phyloP scores from a whole-genome alignment of 164 flowering plant species.

The Vitis vinifera region DNA sequence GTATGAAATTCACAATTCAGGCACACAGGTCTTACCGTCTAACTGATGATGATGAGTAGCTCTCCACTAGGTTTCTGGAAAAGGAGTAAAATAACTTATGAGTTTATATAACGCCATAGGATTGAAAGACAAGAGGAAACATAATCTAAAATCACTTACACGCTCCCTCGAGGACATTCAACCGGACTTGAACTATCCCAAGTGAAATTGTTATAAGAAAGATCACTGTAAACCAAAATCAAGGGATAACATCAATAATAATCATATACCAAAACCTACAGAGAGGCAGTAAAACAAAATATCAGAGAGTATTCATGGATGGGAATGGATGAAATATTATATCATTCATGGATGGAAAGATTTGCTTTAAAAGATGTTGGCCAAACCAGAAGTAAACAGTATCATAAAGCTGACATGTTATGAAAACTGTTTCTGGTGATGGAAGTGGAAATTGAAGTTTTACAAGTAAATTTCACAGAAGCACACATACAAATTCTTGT shows the following conservation, averaged over 20 bases:
- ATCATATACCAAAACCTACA: background rate
- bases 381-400: background rate
- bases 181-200: conserved; percentile 42
- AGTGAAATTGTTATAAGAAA: conserved; percentile 74
- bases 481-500: conserved; percentile 56
- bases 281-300: too few relatives aligned
- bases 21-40: conserved; percentile 44
- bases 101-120: background rate
- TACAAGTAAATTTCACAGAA: background rate
- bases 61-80: conserved; percentile 70
- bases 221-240: conserved; percentile 46
- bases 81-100: conserved; percentile 5
- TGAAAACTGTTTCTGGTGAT: background rate
- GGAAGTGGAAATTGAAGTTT: background rate
- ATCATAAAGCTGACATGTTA: background rate
- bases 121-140: background rate
- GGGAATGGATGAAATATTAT: too few relatives aligned
- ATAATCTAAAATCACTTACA: conserved; percentile 46
- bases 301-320: too few relatives aligned
- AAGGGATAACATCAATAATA: background rate
- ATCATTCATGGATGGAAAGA: too few relatives aligned
- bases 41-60: conserved; percentile 41
- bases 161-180: conserved; percentile 64
- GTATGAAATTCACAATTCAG: background rate
- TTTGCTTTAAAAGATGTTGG: too few relatives aligned